These are phyloP conservation scores for Malassezia caprae DNA, from an alignment of 1,284 basidiomycete genomes.

Conservation along the genomic window DNA sequence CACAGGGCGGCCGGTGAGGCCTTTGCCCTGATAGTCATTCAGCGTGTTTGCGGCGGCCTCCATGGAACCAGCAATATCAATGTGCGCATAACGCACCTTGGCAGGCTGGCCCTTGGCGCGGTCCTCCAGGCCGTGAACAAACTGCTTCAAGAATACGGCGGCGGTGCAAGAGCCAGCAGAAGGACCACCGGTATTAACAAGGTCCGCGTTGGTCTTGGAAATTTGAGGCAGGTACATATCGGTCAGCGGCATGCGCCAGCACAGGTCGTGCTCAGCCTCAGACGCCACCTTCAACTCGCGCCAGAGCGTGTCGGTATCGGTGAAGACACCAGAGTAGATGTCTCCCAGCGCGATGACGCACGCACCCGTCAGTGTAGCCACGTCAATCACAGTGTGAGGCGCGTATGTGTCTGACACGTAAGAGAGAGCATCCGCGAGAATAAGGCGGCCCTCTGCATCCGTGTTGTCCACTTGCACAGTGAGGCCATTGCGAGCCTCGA, in stretches of 20 bases:
- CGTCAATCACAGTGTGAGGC: slow-evolving; percentile 71
- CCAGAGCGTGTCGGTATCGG: slow-evolving; percentile 58
- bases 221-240: slow-evolving; percentile 71
- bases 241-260: slow-evolving; percentile 54
- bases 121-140: slow-evolving; percentile 52
- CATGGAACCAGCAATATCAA: slow-evolving; percentile 74
- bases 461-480: slow-evolving; percentile 80
- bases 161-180: slow-evolving; percentile 70
- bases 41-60: slow-evolving; percentile 30
- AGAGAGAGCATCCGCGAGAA: slow-evolving; percentile 67
- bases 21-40: slow-evolving; percentile 64
- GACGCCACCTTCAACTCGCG: slow-evolving; percentile 62
- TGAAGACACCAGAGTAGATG: slow-evolving; percentile 65
- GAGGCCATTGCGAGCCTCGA: slow-evolving; percentile 80
- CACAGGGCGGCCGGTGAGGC: slow-evolving; percentile 71
- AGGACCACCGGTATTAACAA: slow-evolving; percentile 65
- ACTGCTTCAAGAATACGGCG: slow-evolving; percentile 69
- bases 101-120: slow-evolving; percentile 24
- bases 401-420: slow-evolving; percentile 70
- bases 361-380: slow-evolving; percentile 66
- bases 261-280: slow-evolving; percentile 55
- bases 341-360: slow-evolving; percentile 54
- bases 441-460: slow-evolving; percentile 73
- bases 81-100: slow-evolving; percentile 34
- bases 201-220: slow-evolving; percentile 65